Percentiles rank a stretch among this genome's conserved stretches.
phyloP scores from a whole-genome alignment of 768 basidiomycete species.

The Phylloporus sp. region DNA sequence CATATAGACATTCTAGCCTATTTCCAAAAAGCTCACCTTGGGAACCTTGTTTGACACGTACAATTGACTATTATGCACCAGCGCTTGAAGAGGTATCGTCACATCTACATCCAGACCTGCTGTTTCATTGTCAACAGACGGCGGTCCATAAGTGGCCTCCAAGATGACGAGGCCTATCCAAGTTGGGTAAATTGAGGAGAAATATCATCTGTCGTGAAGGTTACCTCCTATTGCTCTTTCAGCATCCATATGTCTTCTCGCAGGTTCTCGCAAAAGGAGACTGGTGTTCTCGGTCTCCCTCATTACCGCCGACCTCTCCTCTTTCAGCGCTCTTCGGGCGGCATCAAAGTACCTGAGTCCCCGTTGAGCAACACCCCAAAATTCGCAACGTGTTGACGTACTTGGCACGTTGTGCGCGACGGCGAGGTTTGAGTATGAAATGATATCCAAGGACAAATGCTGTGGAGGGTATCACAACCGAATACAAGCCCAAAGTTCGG shows the following conservation, averaged over 20 bases:
- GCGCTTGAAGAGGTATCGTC: conserved; percentile 74
- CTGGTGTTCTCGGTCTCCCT: conserved; percentile 62
- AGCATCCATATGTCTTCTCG: conserved; percentile 55
- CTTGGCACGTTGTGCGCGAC: conserved; percentile 50
- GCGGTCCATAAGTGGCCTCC: conserved; percentile 69
- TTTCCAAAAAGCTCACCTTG: conserved; percentile 48
- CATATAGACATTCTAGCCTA: background rate
- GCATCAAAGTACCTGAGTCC: conserved; percentile 59
- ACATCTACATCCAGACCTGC: conserved; percentile 68
- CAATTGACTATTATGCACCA: conserved; percentile 75
- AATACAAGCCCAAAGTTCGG: conserved; percentile 45
- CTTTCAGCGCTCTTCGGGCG: conserved; percentile 56
- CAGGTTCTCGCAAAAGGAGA: conserved; percentile 62
- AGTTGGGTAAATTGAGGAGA: conserved; percentile 14
- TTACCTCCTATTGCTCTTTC: conserved; percentile 70
- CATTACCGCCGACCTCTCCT: conserved; percentile 60
- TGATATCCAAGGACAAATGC: conserved; percentile 52
- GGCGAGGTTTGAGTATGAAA: conserved; percentile 53
- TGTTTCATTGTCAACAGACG: conserved; percentile 45
- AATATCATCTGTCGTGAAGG: conserved; percentile 10
- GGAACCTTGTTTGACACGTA: conserved; percentile 70
- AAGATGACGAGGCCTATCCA: conserved; percentile 68
- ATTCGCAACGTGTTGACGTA: conserved; percentile 30
- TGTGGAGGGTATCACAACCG: conserved; percentile 53
- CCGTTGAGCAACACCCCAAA: conserved; percentile 15